Percentiles rank a stretch among this genome's conserved stretches.
Conservation (phyloP, 2,329 filamentous ascomycete species). For the Fusarium napiforme region DNA sequence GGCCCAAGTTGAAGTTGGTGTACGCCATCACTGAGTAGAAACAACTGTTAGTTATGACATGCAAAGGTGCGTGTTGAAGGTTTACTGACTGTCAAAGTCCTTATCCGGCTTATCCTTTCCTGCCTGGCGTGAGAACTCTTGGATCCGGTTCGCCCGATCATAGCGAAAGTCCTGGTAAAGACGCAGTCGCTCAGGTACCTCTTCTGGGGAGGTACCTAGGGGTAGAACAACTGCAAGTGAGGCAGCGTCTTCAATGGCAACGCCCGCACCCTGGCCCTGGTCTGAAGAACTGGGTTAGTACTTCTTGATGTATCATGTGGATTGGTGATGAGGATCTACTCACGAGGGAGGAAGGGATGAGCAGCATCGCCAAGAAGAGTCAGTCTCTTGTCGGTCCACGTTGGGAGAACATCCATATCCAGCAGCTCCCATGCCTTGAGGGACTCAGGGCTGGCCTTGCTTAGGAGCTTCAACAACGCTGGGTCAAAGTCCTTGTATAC, state of each 20-base stretch:
- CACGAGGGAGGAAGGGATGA: constrained; percentile 70
- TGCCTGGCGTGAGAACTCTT: constrained; percentile 65
- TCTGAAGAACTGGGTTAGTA: background rate
- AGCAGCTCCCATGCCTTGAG: constrained; percentile 69
- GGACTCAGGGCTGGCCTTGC: constrained; percentile 55
- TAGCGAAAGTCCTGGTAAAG: constrained; percentile 70
- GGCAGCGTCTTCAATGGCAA: constrained; percentile 75
- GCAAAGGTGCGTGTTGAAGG: accelerated
- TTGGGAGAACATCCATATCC: constrained; percentile 69
- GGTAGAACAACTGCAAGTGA: constrained; percentile 68
- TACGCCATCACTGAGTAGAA: constrained; percentile 21
- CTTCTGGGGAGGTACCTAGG: constrained; percentile 52
- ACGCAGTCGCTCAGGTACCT: constrained; percentile 65
- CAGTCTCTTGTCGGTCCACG: constrained; percentile 66
- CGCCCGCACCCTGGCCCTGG: constrained; percentile 59
- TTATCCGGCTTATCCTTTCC: constrained; percentile 48
- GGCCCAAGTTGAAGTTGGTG: constrained; percentile 33
- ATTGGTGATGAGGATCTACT: accelerated
- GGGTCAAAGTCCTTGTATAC: constrained; percentile 56
- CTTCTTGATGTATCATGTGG: accelerated
- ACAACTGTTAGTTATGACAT: background rate
- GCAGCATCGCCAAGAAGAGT: constrained; percentile 74
- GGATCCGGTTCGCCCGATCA: constrained; percentile 66
- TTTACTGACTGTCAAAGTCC: constrained; percentile 25
- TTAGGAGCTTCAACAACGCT: constrained; percentile 52